Evolutionary conservation across 2,329 filamentous ascomycete species (phyloP).

Genomic region (Ceratocystis destructans): DNA sequence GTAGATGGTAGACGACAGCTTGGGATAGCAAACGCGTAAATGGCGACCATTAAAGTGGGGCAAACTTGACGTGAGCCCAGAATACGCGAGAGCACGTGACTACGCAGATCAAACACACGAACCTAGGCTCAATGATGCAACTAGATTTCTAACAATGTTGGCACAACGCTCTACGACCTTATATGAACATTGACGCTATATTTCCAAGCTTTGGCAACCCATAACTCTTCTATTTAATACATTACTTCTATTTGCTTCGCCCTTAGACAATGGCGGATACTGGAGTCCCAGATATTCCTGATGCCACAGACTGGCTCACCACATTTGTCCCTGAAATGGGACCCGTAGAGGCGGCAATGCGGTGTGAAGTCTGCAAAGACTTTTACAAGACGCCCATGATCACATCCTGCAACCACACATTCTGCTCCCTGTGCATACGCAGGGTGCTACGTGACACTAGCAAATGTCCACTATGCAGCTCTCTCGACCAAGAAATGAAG

Average conservation of each 20-base stretch:
- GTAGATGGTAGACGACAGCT: no score
- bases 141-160: no score
- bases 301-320: conserved; percentile 73
- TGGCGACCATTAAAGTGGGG: neutral
- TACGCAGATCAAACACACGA: no score
- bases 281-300: conserved; percentile 40
- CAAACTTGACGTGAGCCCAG: neutral
- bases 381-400: conserved; percentile 92
- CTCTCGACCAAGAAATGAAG: conserved; percentile 67
- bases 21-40: no score
- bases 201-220: no score
- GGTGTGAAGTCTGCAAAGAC: conserved; percentile 97
- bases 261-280: conserved; percentile 24
- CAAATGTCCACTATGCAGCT: conserved; percentile 74
- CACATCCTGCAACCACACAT: conserved; percentile 87
- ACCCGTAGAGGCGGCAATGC: conserved; percentile 67
- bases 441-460: conserved; percentile 69
- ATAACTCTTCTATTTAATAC: no score
- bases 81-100: neutral
- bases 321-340: conserved; percentile 55
- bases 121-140: no score
- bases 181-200: no score
- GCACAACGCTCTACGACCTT: no score
- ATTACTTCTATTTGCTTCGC: no score
- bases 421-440: conserved; percentile 91